Evolutionary conservation across 768 basidiomycete species (phyloP), one percentile per base, ranked within the genome.

Genomic region (Terana coerulea): DNA sequence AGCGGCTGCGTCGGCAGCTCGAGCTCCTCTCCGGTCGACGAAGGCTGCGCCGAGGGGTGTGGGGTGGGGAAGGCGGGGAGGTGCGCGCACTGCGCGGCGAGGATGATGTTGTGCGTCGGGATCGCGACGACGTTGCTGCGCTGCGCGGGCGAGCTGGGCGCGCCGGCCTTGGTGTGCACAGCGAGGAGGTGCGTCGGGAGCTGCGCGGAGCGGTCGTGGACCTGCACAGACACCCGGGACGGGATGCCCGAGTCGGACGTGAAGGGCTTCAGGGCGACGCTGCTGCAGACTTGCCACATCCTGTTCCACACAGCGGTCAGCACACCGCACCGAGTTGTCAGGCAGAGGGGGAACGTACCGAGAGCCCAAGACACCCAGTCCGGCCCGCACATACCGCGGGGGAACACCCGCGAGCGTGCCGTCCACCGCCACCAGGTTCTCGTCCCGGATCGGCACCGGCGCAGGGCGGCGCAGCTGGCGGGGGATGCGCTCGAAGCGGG

Each of bases 1-100:
- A 92, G 67, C 2, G 82, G 83, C 11, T 90, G 72, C 15, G 91
- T 78, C 19, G 90, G 88, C 4, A 91, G 58, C 12, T 57, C 63
- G 45, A 61, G 36, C 36, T 46, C 42, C 17, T 59, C 61, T 47
- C 56, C 66, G 9, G 57, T 37, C 28, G 58, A 45, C 31, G 52
- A 45, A 55, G 57, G 21, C 19, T 46, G 45, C 46, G 39, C 25
- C 39, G 49, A 14, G 24, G 11, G 21, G 37, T 35, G 60, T n/a
- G 67, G 17, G 59, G 58, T 9, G 58, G 83, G 76, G 6, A 83
- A 67, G 22, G 72, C 65, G 24, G 81, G 81, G 51, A 85, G 70
- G 49, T 75, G 69, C 7, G 83, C 71, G 67, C 81, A 87, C 56
- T 81, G 71, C 2, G 81, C 72, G 1, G 83, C 83, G 47, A 86